phyloP scores from a whole-genome alignment of 2,329 filamentous ascomycete species.

The Helminthosporium solani region DNA sequence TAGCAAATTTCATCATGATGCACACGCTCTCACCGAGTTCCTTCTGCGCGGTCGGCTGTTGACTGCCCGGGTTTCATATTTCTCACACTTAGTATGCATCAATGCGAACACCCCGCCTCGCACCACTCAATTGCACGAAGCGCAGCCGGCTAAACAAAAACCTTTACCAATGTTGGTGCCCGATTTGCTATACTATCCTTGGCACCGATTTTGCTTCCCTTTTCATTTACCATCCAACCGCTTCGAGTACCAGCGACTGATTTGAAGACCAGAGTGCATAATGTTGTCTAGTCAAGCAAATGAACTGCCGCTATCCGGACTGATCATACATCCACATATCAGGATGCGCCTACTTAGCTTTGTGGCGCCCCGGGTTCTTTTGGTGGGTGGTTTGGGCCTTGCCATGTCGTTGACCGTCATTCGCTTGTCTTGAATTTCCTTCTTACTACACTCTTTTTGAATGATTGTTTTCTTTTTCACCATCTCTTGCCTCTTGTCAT shows the following conservation, averaged over 20 bases:
- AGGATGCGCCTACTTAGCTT: conserved; percentile 5
- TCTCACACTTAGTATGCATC: conserved; percentile 9
- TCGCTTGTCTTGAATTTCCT: conserved; percentile 4
- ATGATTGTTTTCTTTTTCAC: conserved; percentile 2
- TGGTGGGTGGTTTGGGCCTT: conserved; percentile 7
- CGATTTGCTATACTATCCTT: background rate
- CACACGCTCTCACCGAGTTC: too few species aligned
- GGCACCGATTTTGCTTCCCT: background rate
- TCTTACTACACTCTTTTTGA: conserved; percentile 1
- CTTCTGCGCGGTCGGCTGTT: background rate
- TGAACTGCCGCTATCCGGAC: background rate
- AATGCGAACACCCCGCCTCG: conserved; percentile 10
- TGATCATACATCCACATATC: background rate
- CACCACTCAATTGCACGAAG: conserved; percentile 2
- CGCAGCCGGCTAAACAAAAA: conserved; percentile 7
- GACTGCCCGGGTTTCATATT: conserved; percentile 13
- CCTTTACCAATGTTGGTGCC: background rate
- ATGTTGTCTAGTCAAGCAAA: background rate
- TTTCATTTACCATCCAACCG: background rate
- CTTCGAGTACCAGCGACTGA: background rate
- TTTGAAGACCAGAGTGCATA: background rate
- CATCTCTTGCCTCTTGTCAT: conserved; percentile 3
- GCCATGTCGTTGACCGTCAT: conserved; percentile 11
- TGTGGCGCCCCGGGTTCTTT: background rate
- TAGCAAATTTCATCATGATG: background rate